These are phyloP conservation scores for Colletotrichum scovillei DNA, from an alignment of 2,329 filamentous ascomycete species.

Conservation along the genomic window DNA sequence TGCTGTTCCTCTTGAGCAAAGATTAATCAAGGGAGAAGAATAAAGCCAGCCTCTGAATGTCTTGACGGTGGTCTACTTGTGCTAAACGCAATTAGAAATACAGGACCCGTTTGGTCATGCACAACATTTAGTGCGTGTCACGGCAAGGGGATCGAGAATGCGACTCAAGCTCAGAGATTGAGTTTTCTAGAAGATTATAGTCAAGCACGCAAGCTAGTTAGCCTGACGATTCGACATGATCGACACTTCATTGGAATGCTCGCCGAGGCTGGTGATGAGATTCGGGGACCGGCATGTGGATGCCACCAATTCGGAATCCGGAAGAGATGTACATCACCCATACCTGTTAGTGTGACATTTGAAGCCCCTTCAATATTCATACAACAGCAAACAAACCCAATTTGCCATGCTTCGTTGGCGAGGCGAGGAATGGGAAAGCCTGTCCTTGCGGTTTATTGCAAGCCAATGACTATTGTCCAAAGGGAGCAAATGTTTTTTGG, in stretches of 20 bases:
- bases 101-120: background rate
- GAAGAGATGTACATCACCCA: background rate
- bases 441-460: background rate
- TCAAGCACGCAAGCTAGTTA: background rate
- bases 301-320: background rate
- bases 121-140: background rate
- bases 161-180: background rate
- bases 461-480: background rate
- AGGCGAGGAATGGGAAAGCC: background rate
- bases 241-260: slow-evolving; percentile 19
- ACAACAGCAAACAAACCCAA: background rate
- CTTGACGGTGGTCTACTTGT: background rate
- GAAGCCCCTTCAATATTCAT: background rate
- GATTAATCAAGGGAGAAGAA: background rate
- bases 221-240: background rate
- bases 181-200: background rate
- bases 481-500: background rate
- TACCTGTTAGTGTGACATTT: background rate
- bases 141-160: background rate
- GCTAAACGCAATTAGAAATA: background rate
- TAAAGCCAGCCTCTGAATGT: background rate
- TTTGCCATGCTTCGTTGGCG: background rate
- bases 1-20: background rate
- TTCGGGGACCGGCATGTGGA: slow-evolving; percentile 5
- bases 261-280: background rate